Evolutionary conservation across 176 grass and related monocot species (phyloP).

Genomic region (Bolboschoenus planiculmis): DNA sequence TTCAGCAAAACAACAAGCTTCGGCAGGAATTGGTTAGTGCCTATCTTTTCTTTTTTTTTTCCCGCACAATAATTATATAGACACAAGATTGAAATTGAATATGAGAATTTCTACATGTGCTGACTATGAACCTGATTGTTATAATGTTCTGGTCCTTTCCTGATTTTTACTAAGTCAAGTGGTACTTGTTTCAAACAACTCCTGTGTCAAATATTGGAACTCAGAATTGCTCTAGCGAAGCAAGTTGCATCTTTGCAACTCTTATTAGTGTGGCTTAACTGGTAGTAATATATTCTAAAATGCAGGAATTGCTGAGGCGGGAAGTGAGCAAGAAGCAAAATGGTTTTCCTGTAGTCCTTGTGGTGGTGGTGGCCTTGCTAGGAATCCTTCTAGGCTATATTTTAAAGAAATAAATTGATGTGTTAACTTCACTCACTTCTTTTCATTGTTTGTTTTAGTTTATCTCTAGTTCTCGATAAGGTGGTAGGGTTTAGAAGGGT

Average conservation of each 20-base stretch:
- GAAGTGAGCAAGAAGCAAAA: constrained; percentile 55
- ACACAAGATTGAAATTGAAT: background rate
- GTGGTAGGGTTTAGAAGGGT: constrained; percentile 17
- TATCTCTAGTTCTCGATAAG: background rate
- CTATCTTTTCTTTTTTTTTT: constrained; percentile 20
- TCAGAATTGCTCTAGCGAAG: background rate
- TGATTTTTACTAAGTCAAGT: background rate
- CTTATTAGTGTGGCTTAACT: background rate
- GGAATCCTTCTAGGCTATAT: constrained; percentile 67
- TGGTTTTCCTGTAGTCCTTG: constrained; percentile 50
- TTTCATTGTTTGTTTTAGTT: background rate
- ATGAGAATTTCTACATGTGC: background rate
- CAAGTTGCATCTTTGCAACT: background rate
- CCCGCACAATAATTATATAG: background rate
- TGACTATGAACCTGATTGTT: constrained; percentile 2
- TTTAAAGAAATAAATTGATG: constrained; percentile 47
- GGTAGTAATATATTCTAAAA: constrained; percentile 11
- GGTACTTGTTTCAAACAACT: background rate
- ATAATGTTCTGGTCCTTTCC: background rate
- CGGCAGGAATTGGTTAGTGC: constrained; percentile 68
- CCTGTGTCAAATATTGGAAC: background rate
- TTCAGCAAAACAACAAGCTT: constrained; percentile 67
- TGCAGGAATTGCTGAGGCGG: constrained; percentile 58
- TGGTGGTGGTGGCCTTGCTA: constrained; percentile 54
- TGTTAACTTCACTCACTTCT: constrained; percentile 7